These are phyloP conservation scores for Termitomyces eurrhizus DNA, from an alignment of 768 basidiomycete genomes.

Conservation along the genomic window DNA sequence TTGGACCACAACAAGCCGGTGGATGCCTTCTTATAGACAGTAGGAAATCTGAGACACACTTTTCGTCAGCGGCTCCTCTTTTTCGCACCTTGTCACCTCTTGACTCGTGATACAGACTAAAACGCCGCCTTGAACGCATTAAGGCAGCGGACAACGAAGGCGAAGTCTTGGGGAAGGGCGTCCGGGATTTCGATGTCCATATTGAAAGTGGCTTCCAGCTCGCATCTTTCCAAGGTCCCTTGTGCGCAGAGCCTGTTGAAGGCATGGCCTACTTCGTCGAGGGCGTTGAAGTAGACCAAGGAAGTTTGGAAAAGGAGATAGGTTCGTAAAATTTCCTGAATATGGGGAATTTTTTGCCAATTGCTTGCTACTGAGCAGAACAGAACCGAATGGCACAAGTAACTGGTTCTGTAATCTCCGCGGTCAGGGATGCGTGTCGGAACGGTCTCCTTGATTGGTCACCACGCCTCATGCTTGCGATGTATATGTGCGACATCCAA, in stretches of 20 bases:
- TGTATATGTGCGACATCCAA: slow-evolving; percentile 99
- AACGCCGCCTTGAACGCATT: slow-evolving; percentile 41
- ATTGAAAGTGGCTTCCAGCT: slow-evolving; percentile 95
- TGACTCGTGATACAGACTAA: slow-evolving; percentile 38
- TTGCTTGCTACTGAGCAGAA: slow-evolving; percentile 37
- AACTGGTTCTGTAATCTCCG: slow-evolving; percentile 86
- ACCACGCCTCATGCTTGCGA: slow-evolving; percentile 92
- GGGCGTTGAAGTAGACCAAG: slow-evolving; percentile 57
- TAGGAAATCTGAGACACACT: slow-evolving; percentile 39
- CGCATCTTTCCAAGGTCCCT: slow-evolving; percentile 89
- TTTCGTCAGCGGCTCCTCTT: slow-evolving; percentile 48
- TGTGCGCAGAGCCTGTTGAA: slow-evolving; percentile 93
- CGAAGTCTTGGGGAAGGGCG: slow-evolving; percentile 30
- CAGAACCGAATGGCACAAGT: slow-evolving; percentile 81
- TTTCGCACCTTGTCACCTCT: slow-evolving; percentile 1
- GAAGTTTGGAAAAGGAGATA: slow-evolving; percentile 59
- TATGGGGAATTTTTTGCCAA: slow-evolving; percentile 10
- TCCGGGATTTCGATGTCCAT: slow-evolving; percentile 68
- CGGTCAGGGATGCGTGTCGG: slow-evolving; percentile 85
- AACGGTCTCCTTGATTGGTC: slow-evolving; percentile 96
- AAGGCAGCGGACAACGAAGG: slow-evolving; percentile 24
- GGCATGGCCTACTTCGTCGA: slow-evolving; percentile 93
- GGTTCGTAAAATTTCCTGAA: slow-evolving; percentile 37
- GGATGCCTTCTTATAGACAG: slow-evolving; percentile 84
- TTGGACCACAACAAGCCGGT: slow-evolving; percentile 86